These are phyloP conservation scores for Xylariaceae sp. DNA, from an alignment of 2,329 filamentous ascomycete species.

Conservation along the genomic window DNA sequence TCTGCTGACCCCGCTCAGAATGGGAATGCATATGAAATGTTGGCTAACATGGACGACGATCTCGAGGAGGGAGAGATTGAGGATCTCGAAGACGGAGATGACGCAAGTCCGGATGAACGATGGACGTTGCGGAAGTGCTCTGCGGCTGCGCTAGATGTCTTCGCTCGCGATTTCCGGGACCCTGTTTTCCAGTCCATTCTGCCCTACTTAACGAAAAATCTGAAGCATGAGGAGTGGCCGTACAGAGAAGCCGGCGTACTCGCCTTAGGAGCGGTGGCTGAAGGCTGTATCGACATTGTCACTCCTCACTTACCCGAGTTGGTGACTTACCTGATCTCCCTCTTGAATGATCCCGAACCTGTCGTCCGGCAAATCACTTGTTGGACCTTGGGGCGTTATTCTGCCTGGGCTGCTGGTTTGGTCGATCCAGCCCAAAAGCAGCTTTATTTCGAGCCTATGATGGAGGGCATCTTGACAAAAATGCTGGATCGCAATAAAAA, in stretches of 20 bases:
- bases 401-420: slow-evolving; percentile 84
- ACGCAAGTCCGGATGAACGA: slow-evolving; percentile 81
- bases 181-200: slow-evolving; percentile 90
- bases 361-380: slow-evolving; percentile 96
- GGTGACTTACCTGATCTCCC: slow-evolving; percentile 84
- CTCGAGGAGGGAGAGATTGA: slow-evolving; percentile 88
- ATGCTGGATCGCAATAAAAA: slow-evolving; percentile 99
- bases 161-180: slow-evolving; percentile 86
- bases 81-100: slow-evolving; percentile 73
- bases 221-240: slow-evolving; percentile 87
- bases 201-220: slow-evolving; percentile 87
- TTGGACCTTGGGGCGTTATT: slow-evolving; percentile 95
- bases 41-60: slow-evolving; percentile 68
- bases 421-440: slow-evolving; percentile 67
- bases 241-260: slow-evolving; percentile 92
- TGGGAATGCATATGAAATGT: slow-evolving; percentile 58
- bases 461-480: slow-evolving; percentile 90
- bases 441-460: slow-evolving; percentile 89
- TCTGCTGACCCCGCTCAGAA: slow-evolving; percentile 56
- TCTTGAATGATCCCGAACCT: slow-evolving; percentile 82
- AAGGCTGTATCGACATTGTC: slow-evolving; percentile 89
- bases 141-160: slow-evolving; percentile 90
- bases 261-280: slow-evolving; percentile 90
- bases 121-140: slow-evolving; percentile 98
- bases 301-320: slow-evolving; percentile 88